Evolutionary conservation across 106 monocot genomes (phyloP), one percentile per base, ranked within the genome.

Genomic region (Triglochin maritima): DNA sequence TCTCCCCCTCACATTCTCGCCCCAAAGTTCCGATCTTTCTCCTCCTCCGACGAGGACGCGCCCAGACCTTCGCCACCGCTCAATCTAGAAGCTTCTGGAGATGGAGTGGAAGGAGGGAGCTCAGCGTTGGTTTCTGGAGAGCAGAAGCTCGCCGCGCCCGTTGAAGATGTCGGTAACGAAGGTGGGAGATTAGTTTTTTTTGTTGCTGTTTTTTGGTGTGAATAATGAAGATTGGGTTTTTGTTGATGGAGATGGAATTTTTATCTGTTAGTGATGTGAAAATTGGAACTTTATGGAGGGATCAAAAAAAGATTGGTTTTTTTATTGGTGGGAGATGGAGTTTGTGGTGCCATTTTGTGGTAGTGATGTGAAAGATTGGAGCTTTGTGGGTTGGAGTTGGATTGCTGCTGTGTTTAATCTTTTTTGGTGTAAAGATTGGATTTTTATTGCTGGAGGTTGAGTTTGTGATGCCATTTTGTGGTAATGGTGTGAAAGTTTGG

Each of bases 141-240:
- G 7, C 41, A 9, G 13, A 66, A 65, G 17, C 17, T 57, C 9
- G 15, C 54, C n/a, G 50, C 61, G 8, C 57, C 49, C 10, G 54
- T 76, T 46, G 69, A 76, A 62, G 76, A 76, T 43, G 76, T 69
- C 54, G 17, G 62, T 43, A 76, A 76, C 44, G 44, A 52, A 13
- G 74, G 74, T 74, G 15, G 4, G n/a, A 8, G 46, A 54, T 54
- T 54, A 9, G 53, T 9, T 1, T 54, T 54, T 1, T 54, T 7
- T 54, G 0, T 54, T 54, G 53, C 53, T 1, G 12, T 54, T 54
- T 7, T 54, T 54, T 54, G 53, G 12, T 7, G 9, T 54, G 53
- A 12, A 54, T 0, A 12, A 54, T 9, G 7, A 12, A 54, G 53
- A 29, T 29, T 29, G 29, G 29, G 29, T 29, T 29, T 29, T 29